These are phyloP conservation scores for Dipodascopsis uninucleata DNA, from an alignment of 805 yeast species.

Conservation along the genomic window DNA sequence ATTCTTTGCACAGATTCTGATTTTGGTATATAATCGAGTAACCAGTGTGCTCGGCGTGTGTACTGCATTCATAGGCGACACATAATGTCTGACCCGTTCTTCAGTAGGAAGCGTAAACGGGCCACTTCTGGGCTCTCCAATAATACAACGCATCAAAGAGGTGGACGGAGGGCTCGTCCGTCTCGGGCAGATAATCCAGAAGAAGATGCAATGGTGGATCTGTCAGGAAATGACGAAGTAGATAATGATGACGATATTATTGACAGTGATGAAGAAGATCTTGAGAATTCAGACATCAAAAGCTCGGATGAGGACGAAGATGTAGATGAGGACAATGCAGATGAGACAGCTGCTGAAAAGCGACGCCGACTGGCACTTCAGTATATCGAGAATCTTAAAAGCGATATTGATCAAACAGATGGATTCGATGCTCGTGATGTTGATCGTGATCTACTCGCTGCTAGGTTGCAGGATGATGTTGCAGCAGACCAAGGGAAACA, in stretches of 20 bases:
- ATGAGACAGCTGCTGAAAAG: constrained; percentile 86
- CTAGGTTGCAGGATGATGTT: constrained; percentile 79
- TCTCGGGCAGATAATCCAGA: too few species aligned
- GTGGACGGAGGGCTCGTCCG: too few species aligned
- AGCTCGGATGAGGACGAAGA: constrained; percentile 74
- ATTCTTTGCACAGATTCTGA: too few species aligned
- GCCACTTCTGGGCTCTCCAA: background rate
- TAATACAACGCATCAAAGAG: too few species aligned
- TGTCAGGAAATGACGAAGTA: constrained; percentile 28
- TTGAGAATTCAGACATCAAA: constrained; percentile 62
- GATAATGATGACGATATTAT: constrained; percentile 28
- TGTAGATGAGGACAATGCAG: constrained; percentile 16
- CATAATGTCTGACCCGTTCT: constrained; percentile 26
- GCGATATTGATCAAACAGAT: constrained; percentile 43
- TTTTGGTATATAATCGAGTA: too few species aligned
- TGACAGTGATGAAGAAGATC: constrained; percentile 37
- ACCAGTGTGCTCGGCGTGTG: too few species aligned
- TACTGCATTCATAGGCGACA: too few species aligned
- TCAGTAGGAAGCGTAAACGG: constrained; percentile 26
- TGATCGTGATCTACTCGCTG: constrained; percentile 78
- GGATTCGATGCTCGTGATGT: constrained; percentile 84
- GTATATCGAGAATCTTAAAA: constrained; percentile 73
- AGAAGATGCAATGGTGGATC: constrained; percentile 30
- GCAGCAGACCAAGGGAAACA: constrained; percentile 85
- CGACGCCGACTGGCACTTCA: constrained; percentile 92